Percentiles rank a stretch among this genome's conserved stretches.
These are phyloP conservation scores for Nakazawaea pomicola DNA, from an alignment of 805 yeast species.

Conservation along the genomic window DNA sequence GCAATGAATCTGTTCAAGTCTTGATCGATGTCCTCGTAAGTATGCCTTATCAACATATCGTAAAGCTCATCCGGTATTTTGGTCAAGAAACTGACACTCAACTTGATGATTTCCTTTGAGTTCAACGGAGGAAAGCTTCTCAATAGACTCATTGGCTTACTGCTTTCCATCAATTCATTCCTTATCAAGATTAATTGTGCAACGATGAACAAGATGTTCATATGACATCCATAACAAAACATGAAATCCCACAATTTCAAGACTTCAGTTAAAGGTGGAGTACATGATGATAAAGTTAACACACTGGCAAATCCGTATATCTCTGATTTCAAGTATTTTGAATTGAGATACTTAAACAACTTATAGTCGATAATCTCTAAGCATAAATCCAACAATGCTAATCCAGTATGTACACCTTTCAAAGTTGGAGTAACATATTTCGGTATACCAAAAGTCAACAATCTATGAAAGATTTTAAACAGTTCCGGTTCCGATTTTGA, in stretches of 20 bases:
- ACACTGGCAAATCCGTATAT: constrained; percentile 84
- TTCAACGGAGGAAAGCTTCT: constrained; percentile 69
- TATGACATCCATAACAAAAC: constrained; percentile 86
- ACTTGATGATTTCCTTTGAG: constrained; percentile 68
- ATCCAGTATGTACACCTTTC: constrained; percentile 78
- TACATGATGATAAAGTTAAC: constrained; percentile 80
- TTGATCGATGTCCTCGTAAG: constrained; percentile 38
- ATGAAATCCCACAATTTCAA: constrained; percentile 83
- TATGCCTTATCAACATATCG: constrained; percentile 57
- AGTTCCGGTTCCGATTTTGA: constrained; percentile 84
- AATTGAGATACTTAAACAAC: constrained; percentile 50
- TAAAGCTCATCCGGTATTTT: constrained; percentile 65
- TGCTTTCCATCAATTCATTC: constrained; percentile 49
- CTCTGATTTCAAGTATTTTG: constrained; percentile 72
- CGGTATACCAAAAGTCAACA: constrained; percentile 65
- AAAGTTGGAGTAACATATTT: constrained; percentile 72
- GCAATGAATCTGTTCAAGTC: constrained; percentile 14
- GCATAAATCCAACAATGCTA: constrained; percentile 66
- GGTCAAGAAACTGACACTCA: constrained; percentile 76
- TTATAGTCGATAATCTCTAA: constrained; percentile 70
- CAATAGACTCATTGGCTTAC: constrained; percentile 69
- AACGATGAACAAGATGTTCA: constrained; percentile 78
- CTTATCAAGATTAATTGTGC: constrained; percentile 77
- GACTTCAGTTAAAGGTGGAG: constrained; percentile 76
- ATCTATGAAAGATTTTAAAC: constrained; percentile 59